Evolutionary conservation across 768 basidiomycete genomes (phyloP), one percentile per base, ranked within the genome.

Genomic region (Rhodotorula graminis): DNA sequence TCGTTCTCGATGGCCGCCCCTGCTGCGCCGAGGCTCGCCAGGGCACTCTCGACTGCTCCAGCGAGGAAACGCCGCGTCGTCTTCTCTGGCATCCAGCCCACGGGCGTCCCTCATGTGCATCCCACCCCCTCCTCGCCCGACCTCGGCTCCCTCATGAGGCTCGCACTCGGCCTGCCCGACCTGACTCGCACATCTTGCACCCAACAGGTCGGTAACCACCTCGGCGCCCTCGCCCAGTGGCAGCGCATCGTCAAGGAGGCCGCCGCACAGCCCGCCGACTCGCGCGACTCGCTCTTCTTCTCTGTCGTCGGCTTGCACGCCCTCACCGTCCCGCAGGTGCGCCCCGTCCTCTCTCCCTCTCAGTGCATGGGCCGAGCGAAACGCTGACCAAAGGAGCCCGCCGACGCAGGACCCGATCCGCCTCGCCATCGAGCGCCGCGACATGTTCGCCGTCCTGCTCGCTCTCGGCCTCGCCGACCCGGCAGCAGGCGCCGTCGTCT

Each of bases 251-350:
- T 95, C 81, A 83, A 85, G 56, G 82, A 72, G 40, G 72, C 67
- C 50, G 66, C 50, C 33, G 60, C 33, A 14, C 75, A 79, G 49
- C 64, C 84, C 52, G 85, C 88, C 0, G 78, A 79, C 16, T 83
- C 84, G 1, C 83, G 86, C 18, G 89, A 92, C 78, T 82, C 84
- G 64, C 84, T 93, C 16, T 81, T 95, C 33, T 94, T 91, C 81
- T 89, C 91, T 2, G 88, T 96, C 73, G 94, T 94, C 21, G 94
- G 94, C 42, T 89, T 92, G 86, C 95, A 98, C 79, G 93, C 94
- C 19, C 84, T 97, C 77, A 97, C 93, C 4, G 83, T 98, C 37
- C 93, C 93, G 11, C 93, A 95, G 83, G 84, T 56, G 7, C 40
- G 72, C 55, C 61, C 19, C 60, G 14, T 23, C 16, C 50, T 25